phyloP scores from a whole-genome alignment of 2,329 filamentous ascomycete genomes.

The Colletotrichum higginsianum region DNA sequence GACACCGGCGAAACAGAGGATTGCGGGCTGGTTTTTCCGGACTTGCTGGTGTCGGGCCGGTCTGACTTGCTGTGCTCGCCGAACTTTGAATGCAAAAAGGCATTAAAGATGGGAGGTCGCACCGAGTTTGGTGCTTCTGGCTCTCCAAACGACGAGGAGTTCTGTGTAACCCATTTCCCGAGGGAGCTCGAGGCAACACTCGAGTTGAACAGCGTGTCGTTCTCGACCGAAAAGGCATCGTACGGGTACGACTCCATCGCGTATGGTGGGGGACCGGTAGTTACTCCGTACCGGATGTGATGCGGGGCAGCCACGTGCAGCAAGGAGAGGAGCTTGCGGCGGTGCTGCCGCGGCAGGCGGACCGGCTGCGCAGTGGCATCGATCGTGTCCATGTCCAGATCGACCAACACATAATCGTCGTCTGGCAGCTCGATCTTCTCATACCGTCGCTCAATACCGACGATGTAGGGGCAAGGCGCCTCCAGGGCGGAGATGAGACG shows the following conservation, averaged over 20 bases:
- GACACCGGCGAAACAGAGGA: conserved; percentile 83
- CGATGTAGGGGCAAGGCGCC: conserved; percentile 96
- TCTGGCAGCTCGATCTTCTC: conserved; percentile 89
- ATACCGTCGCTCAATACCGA: conserved; percentile 94
- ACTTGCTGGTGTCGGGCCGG: conserved; percentile 82
- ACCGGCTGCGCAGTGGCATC: conserved; percentile 86
- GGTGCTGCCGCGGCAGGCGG: conserved; percentile 87
- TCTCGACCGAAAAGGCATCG: conserved; percentile 91
- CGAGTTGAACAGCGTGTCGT: conserved; percentile 82
- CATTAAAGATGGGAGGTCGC: conserved; percentile 86
- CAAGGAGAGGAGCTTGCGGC: conserved; percentile 89
- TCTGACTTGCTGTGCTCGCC: conserved; percentile 75
- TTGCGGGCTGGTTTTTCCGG: conserved; percentile 73
- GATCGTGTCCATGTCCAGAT: conserved; percentile 91
- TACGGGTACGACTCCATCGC: conserved; percentile 93
- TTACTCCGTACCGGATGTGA: conserved; percentile 87
- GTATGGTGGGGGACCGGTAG: conserved; percentile 91
- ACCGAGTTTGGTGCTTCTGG: conserved; percentile 65
- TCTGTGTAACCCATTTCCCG: conserved; percentile 89
- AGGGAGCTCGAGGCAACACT: conserved; percentile 80
- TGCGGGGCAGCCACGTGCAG: conserved; percentile 93
- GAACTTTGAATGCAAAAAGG: conserved; percentile 83
- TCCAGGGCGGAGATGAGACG: conserved; percentile 91
- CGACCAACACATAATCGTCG: conserved; percentile 95
- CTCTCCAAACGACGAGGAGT: conserved; percentile 88